Conservation (phyloP, 1,284 basidiomycete species). For the Cerrena zonata region DNA sequence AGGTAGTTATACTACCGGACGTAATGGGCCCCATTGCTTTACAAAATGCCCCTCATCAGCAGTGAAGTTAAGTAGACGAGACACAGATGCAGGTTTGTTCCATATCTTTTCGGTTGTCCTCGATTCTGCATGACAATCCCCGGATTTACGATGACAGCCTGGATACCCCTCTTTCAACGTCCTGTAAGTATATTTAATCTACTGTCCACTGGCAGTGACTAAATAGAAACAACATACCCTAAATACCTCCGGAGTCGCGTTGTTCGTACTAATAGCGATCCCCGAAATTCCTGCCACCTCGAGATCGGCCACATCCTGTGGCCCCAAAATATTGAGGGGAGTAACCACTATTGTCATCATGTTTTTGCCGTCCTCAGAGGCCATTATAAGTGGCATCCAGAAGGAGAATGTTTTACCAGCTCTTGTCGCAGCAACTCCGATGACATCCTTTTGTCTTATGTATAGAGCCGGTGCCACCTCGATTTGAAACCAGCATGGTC, state of each 20-base stretch:
- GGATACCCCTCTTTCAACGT: conserved; percentile 25
- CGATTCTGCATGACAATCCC: conserved; percentile 25
- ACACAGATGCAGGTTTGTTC: conserved; percentile 21
- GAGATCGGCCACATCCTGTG: conserved; percentile 19
- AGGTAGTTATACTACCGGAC: conserved; percentile 27
- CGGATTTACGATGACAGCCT: conserved; percentile 29
- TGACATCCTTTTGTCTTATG: conserved; percentile 14
- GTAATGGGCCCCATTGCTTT: conserved; percentile 31
- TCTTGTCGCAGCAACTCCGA: conserved; percentile 22
- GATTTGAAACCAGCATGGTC: conserved; percentile 10
- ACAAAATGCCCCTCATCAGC: conserved; percentile 36
- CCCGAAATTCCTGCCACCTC: conserved; percentile 11
- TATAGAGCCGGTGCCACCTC: conserved; percentile 11
- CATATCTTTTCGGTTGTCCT: conserved; percentile 20
- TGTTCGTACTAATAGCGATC: conserved; percentile 17
- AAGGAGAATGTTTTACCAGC: conserved; percentile 28
- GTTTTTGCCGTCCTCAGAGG: conserved; percentile 5
- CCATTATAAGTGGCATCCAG: conserved; percentile 27
- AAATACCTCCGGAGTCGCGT: conserved; percentile 16
- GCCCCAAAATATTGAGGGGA: conserved; percentile 24
- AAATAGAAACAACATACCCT: conserved; percentile 17
- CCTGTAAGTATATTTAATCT: conserved; percentile 16
- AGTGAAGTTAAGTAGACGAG: conserved; percentile 23
- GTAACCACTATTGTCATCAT: conserved; percentile 25
- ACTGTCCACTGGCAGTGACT: neutral